A percentile compares a stretch with the other conserved stretches of the same genome.
These are phyloP conservation scores for Xerocomus nothofagi DNA, from an alignment of 1,284 basidiomycete species.

Conservation along the genomic window DNA sequence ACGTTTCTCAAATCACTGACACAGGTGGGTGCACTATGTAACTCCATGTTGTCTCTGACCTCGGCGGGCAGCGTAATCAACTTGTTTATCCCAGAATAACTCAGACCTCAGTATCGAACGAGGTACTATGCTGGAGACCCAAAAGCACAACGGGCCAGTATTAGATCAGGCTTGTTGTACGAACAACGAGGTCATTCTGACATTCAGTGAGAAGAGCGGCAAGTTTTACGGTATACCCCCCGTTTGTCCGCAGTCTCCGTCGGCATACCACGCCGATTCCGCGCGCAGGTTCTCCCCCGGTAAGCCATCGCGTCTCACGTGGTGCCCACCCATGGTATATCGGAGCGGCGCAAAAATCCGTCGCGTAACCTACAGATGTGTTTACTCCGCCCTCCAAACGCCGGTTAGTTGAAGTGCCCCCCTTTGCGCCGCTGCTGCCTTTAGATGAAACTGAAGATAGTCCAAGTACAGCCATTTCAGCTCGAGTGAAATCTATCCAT, in stretches of 20 bases:
- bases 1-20: slow-evolving; percentile 88
- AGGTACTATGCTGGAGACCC: slow-evolving; percentile 90
- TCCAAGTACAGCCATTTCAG: background rate
- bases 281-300: slow-evolving; percentile 41
- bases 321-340: no score
- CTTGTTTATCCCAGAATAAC: slow-evolving; percentile 58
- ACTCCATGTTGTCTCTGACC: background rate
- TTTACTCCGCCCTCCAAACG: slow-evolving; percentile 44
- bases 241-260: slow-evolving; percentile 21
- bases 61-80: slow-evolving; percentile 3
- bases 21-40: slow-evolving; percentile 50
- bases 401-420: slow-evolving; percentile 46
- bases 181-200: slow-evolving; percentile 80
- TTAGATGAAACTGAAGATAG: background rate
- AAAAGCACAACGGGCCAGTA: slow-evolving; percentile 88
- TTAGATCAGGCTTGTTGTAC: slow-evolving; percentile 91
- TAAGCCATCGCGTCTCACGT: slow-evolving; percentile 30
- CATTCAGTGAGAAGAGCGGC: slow-evolving; percentile 90
- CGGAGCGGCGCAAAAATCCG: slow-evolving; percentile 16
- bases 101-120: slow-evolving; percentile 82
- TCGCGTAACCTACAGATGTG: background rate
- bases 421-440: slow-evolving; percentile 31
- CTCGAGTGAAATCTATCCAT: background rate
- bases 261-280: slow-evolving; percentile 21
- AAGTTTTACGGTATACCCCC: slow-evolving; percentile 89